Conservation (phyloP, 1,284 basidiomycete species). For the Schizophyllum amplum region DNA sequence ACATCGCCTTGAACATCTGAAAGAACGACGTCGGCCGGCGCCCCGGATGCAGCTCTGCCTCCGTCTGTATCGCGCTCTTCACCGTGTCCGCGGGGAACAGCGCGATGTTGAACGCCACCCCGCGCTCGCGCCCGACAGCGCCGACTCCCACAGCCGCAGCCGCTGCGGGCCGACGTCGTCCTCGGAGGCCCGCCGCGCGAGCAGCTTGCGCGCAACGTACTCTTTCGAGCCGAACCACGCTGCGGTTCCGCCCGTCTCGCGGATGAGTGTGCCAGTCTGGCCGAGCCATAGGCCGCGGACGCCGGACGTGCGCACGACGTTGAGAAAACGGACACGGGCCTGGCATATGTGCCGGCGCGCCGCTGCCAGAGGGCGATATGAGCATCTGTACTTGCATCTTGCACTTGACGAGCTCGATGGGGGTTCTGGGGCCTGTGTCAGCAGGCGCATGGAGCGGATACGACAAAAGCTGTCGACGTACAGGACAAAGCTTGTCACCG, state of each 20-base stretch:
- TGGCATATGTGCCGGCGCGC: conserved; percentile 26
- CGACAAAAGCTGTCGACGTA: neutral
- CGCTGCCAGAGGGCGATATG: conserved; percentile 14
- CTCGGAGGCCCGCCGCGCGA: conserved; percentile 26
- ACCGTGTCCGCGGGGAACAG: conserved; percentile 85
- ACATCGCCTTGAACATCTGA: conserved; percentile 65
- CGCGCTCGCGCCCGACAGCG: conserved; percentile 75
- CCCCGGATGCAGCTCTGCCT: conserved; percentile 57
- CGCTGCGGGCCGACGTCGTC: no score
- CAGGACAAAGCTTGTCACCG: conserved; percentile 2
- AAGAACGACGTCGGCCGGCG: conserved; percentile 42
- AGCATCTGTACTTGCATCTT: conserved; percentile 91
- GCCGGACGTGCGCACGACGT: conserved; percentile 60
- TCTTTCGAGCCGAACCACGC: conserved; percentile 91
- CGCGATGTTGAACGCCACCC: conserved; percentile 74
- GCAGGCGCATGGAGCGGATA: neutral
- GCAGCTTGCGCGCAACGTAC: conserved; percentile 50
- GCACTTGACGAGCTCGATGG: conserved; percentile 89
- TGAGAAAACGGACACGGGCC: conserved; percentile 66
- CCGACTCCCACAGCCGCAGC: conserved; percentile 70
- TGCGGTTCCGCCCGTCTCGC: conserved; percentile 81
- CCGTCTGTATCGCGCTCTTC: conserved; percentile 86
- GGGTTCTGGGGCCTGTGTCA: conserved; percentile 46
- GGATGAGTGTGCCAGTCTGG: conserved; percentile 78
- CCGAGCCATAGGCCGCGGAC: conserved; percentile 81